Base-by-base conservation (phyloP, 2,329 filamentous ascomycete genomes). In the Dendryphion nanum region DNA sequence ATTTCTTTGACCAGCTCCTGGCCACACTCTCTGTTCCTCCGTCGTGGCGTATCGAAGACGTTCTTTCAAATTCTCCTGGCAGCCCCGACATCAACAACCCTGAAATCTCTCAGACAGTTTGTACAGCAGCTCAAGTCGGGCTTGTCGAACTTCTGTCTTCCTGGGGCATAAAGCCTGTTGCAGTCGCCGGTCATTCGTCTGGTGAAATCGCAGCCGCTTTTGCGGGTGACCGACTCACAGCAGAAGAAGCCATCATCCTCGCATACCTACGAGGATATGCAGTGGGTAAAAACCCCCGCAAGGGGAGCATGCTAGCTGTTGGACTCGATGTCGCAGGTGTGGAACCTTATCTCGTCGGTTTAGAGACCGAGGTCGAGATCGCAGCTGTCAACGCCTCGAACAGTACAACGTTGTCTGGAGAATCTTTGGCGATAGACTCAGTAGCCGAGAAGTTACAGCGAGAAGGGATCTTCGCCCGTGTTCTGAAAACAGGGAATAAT, bases 181-280 rank as follows among this genome's bases (percentile, higher is more conserved):
- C 37, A 2, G 30, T 35, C 2, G 43, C 51, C 2, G 57, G 57
- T 0, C 57, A 60, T 35, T 56, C 53, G 5, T 55, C 50, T 6
- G 57, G 57, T 7, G 55, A 60, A 23, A 57, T 59, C 4, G 55
- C 50, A 4, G 53, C 53, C 10, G 44, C 55, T 12, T 53, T 45
- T 35, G 44, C 50, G 2, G 44, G 50, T 4, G 55, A 53, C 6
- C 33, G 10, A 13, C 10, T 59, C 2, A 47, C 48, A 4, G 38
- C 40, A 8, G 37, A 37, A 4, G 47, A 55, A 23, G 51, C 56
- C 4, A 53, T 60, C 10, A 18, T 20, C 1, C 18, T 32, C 15
- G 55, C 55, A 1, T 59, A 49, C 30, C 53, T 29, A 23, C 43
- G 56, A 12, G 53, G 53, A 4, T 24, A 46, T 1, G 24, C 39